A percentile compares a stretch with the other conserved stretches of the same genome.
These are phyloP conservation scores for Cladosporium oxysporum DNA, from an alignment of 2,329 filamentous ascomycete species.

Conservation along the genomic window DNA sequence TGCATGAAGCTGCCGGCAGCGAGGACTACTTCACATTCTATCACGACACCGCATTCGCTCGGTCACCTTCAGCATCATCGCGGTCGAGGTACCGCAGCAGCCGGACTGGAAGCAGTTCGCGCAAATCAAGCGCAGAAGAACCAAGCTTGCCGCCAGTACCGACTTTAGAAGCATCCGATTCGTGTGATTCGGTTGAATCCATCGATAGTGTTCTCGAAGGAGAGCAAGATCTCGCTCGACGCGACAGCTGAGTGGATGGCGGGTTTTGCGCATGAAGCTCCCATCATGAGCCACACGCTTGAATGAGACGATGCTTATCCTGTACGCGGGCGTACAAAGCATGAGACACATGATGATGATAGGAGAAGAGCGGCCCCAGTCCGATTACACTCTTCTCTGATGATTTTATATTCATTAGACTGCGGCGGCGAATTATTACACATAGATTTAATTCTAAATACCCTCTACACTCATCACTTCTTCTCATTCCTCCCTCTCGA, in stretches of 20 bases:
- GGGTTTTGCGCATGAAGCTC: neutral
- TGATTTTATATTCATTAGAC: neutral
- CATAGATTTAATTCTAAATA: neutral
- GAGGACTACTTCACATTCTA: conserved; percentile 7
- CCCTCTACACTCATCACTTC: conserved; percentile 6
- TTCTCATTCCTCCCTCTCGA: conserved; percentile 27
- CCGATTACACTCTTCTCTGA: neutral
- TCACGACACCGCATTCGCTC: neutral
- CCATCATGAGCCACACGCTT: neutral
- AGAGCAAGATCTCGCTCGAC: neutral
- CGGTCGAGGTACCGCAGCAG: neutral
- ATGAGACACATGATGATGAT: neutral
- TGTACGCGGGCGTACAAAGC: conserved; percentile 1
- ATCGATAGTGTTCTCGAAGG: neutral
- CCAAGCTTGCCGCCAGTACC: neutral
- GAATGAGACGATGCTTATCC: neutral
- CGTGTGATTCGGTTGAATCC: neutral
- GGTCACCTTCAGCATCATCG: neutral
- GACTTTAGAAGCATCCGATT: neutral
- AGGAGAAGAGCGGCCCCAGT: conserved; percentile 1
- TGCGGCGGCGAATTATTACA: neutral
- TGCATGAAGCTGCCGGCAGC: neutral
- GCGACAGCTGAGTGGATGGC: neutral
- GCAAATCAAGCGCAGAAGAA: neutral
- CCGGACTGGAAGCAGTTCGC: neutral